phyloP scores from a whole-genome alignment of 192 early-diverging fungal genomes.

The Thoreauomyces humboldtii region DNA sequence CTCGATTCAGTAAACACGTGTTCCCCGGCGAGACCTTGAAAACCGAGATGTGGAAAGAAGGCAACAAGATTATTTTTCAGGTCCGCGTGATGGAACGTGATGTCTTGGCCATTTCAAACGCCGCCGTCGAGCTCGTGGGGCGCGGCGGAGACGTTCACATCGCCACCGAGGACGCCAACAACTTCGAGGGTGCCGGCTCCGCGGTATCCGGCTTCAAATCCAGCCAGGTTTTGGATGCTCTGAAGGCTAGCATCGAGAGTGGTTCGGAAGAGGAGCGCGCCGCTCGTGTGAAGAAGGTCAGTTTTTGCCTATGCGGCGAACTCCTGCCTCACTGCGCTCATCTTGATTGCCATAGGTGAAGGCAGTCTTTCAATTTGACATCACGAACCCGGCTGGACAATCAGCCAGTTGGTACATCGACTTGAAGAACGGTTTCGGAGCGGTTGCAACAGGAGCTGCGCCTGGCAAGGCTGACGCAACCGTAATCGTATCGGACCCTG shows the following conservation, averaged over 20 bases:
- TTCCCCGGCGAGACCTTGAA: conserved; percentile 97
- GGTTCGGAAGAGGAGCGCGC: conserved; percentile 62
- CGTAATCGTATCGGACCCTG: conserved; percentile 68
- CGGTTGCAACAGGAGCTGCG: conserved; percentile 58
- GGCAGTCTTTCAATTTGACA: conserved; percentile 83
- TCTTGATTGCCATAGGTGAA: conserved; percentile 54
- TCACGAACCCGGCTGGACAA: conserved; percentile 70
- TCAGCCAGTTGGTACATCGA: conserved; percentile 80
- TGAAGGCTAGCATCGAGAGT: conserved; percentile 57
- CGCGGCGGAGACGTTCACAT: conserved; percentile 28
- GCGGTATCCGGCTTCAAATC: conserved; percentile 72
- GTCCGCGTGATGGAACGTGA: conserved; percentile 92
- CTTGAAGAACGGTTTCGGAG: conserved; percentile 72
- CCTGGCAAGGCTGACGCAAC: conserved; percentile 69
- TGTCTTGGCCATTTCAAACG: conserved; percentile 84
- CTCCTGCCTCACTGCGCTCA: no score
- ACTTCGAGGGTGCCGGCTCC: conserved; percentile 32
- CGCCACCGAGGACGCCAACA: conserved; percentile 26
- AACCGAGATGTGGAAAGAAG: conserved; percentile 95
- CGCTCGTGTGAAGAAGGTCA: conserved; percentile 57
- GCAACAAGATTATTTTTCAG: conserved; percentile 89
- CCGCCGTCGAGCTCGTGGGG: conserved; percentile 77
- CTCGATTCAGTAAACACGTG: conserved; percentile 81
- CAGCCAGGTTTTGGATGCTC: conserved; percentile 69
- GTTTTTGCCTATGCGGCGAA: no score